Evolutionary conservation across 2,329 filamentous ascomycete species (phyloP), one percentile per base, ranked within the genome.

Genomic region (Bretziella fagacearum): DNA sequence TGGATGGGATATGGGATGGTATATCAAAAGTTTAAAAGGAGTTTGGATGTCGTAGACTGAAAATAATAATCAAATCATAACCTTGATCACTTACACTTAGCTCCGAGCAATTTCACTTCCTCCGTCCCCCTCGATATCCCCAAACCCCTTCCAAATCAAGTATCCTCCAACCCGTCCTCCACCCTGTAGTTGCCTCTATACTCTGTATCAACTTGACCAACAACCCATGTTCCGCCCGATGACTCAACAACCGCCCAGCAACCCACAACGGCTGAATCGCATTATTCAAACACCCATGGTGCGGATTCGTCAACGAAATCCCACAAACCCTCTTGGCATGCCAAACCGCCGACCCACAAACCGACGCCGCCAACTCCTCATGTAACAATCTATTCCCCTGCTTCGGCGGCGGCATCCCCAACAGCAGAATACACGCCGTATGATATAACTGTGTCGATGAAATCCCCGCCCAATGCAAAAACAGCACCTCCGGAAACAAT

Each of bases 361-460:
- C n/a, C n/a, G n/a, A n/a, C n/a, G n/a, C n/a, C n/a, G n/a, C n/a
- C n/a, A n/a, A n/a, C n/a, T n/a, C n/a, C n/a, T n/a, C n/a, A n/a
- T n/a, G n/a, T n/a, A n/a, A n/a, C n/a, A n/a, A 30, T 41, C 22
- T 50, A 22, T 39, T 7, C 7, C 35, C 7, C 35, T 4, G 18
- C 11, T 7, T 51, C 39, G 53, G 50, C 27, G 68, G 65, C 52
- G 61, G 64, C 11, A 62, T 61, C 20, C 64, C 62, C 0, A 76
- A 59, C 10, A 77, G 60, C 7, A 75, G 54, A 8, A 74, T 65
- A 51, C 67, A 70, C 6, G 69, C 64, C 0, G 73, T 73, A 52
- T 76, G 72, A 39, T 74, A 71, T 0, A 76, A 60, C 52, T 75
- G 71, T 44, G 71, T 74, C 0, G 67, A 67, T 0, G 71, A 74